Evolutionary conservation across 2,329 filamentous ascomycete genomes (phyloP), one percentile per base, ranked within the genome.

Genomic region (Fonsecaea pedrosoi): DNA sequence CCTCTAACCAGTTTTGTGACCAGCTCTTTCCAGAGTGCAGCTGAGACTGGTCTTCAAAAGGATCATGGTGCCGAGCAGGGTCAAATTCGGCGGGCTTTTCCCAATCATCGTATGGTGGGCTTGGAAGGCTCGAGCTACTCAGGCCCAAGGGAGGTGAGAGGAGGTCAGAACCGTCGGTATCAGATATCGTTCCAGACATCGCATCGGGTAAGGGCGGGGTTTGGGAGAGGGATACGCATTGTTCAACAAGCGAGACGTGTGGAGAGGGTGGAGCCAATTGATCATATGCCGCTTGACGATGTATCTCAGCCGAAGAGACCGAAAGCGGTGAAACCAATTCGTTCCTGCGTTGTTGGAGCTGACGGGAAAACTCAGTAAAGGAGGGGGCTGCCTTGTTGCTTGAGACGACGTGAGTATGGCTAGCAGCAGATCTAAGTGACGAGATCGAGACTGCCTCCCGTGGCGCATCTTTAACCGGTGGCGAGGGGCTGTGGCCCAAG

Each of bases 401-500:
- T 40, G 61, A 32, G 66, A 35, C 48, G 66, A 6, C 32, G 15
- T 55, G n/a, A 10, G 64, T 53, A 57, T 55, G 64, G 69, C 66
- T 62, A 73, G 63, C 50, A 2, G 42, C 42, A 50, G 65, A 73
- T 64, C 68, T 71, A 72, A 74, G 75, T 70, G 66, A 74, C 69
- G 58, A 73, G 57, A 30, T 74, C 71, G 58, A 68, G 64, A 55
- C 74, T 73, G 65, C 78, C 74, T 61, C 74, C 72, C 45, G 75
- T 72, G 18, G 64, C 70, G 18, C 58, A 25, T 42, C 37, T 21
- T 25, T 59, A 3, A 48, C 7, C 3, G 38, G 73, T 70, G 60
- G 78, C 71, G 54, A 78, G 74, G 69, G 62, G 12, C 54, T 78
- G 73, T 58, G 76, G 75, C 65, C 75, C 75, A 55, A 73, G 73